These are phyloP conservation scores for Vicia sativa DNA, from an alignment of 306 rosid genomes.

Conservation along the genomic window DNA sequence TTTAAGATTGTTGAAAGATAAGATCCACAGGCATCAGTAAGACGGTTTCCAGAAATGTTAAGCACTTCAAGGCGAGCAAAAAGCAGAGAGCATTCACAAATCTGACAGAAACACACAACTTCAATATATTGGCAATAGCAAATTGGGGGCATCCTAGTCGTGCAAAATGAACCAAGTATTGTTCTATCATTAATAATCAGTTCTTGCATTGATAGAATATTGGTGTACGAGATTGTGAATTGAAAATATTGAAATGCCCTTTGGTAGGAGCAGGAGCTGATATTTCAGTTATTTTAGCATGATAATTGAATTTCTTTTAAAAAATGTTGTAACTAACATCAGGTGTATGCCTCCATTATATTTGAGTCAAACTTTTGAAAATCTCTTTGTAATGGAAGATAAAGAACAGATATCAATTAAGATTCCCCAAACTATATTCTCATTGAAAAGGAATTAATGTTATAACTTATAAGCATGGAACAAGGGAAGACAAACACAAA, in stretches of 20 bases:
- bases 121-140: conserved; percentile 23
- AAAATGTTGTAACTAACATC: conserved; percentile 11
- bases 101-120: conserved; percentile 51
- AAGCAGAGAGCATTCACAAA: conserved; percentile 79
- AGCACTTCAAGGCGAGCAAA: conserved; percentile 84
- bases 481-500: conserved; percentile 11
- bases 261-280: conserved; percentile 10
- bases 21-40: conserved; percentile 87
- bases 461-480: conserved; percentile 26
- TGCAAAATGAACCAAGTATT: conserved; percentile 17
- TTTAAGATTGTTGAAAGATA: conserved; percentile 79
- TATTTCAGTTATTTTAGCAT: conserved; percentile 27
- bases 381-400: conserved; percentile 10
- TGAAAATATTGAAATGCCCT: conserved; percentile 19
- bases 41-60: conserved; percentile 88
- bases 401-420: conserved; percentile 16
- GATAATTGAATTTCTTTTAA: conserved; percentile 27
- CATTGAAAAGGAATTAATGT: conserved; percentile 17
- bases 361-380: conserved; percentile 19
- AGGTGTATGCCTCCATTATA: conserved; percentile 24
- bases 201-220: conserved; percentile 3
- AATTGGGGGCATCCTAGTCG: conserved; percentile 1
- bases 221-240: conserved; percentile 1
- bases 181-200: conserved; percentile 9
- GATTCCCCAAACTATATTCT: conserved; percentile 26